Base-by-base conservation (phyloP, 1,284 basidiomycete genomes). In the Laetiporus sulphureus region DNA sequence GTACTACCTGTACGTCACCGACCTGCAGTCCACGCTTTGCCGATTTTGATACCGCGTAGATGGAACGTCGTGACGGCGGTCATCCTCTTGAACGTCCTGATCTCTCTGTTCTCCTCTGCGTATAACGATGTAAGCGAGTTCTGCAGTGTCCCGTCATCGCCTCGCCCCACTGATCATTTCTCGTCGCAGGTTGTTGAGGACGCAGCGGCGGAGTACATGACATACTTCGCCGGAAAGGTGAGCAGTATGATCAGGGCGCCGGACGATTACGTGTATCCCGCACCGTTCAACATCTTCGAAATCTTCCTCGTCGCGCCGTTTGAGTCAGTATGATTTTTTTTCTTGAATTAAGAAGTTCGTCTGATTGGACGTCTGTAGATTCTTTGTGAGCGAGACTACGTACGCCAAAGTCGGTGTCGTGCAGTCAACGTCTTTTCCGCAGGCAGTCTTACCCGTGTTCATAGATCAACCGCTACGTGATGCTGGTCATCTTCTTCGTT, bases 51-150 rank as follows among this genome's bases (percentile, higher is more conserved):
- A 16, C 40, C 40, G 12, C 46, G 36, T 48, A 85, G 83, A 44
- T 94, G 92, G 91, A 92, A 87, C 62, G 76, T 91, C 35, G 72
- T 83, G 32, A 86, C 90, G 1, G 82, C 81, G n/a, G 75, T 97
- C 44, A 81, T 97, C 49, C 74, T 97, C 41, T 75, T 96, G 62
- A 97, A 96, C 62, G 83, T 99, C 57, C 75, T 99, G 53, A 92
- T 99, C 53, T 97, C 95, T 10, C 67, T 98, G 54, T 98, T 94
- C 59, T 82, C 91, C 10, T 90, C 90, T 25, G 91, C 91, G 0
- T 94, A 94, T 58, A 77, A 81, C 12, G 89, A 91, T 55, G 88
- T 91, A 55, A 67, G 76, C 72, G n/a, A 41, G 37, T 10, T 49
- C 44, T 10, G 27, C 40, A 15, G 30, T 41, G 29, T n/a, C 22